Conservation (phyloP, 1,139 yeast species). For the Taphrina wiesneri region DNA sequence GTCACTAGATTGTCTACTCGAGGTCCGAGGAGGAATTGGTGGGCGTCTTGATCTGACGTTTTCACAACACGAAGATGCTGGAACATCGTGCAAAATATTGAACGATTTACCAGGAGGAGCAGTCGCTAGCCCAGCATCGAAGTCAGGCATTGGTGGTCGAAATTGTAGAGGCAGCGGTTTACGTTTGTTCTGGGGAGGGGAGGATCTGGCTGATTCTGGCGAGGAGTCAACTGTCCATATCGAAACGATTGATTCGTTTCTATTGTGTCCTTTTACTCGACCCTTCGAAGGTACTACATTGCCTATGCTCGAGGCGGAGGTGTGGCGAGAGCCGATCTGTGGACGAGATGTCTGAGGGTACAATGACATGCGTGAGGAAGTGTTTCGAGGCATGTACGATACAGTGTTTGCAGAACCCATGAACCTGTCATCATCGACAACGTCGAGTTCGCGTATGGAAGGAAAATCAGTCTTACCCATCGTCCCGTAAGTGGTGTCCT, state of each 20-base stretch:
- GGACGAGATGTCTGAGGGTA: neutral
- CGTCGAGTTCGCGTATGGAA: neutral
- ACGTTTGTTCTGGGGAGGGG: neutral
- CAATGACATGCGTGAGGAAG: neutral
- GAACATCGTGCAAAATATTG: neutral
- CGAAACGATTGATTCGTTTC: conserved; percentile 13
- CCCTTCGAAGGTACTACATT: neutral
- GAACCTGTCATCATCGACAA: neutral
- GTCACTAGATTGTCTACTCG: neutral
- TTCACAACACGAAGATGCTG: neutral
- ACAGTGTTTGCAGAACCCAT: neutral
- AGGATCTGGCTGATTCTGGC: neutral
- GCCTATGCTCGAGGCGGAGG: neutral
- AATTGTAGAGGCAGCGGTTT: neutral
- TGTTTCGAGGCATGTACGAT: neutral
- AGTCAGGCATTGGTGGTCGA: conserved; percentile 6
- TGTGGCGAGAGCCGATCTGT: neutral
- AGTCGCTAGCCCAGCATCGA: neutral
- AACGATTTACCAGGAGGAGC: conserved; percentile 1
- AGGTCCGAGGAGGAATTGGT: conserved; percentile 7
- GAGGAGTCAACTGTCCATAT: conserved; percentile 17
- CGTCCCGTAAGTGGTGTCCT: conserved; percentile 5
- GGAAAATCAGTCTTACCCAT: neutral
- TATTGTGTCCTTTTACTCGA: neutral
- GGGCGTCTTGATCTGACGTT: neutral